These are phyloP conservation scores for Gaultheria prostrata DNA, from an alignment of 148 eudicot genomes.

Conservation along the genomic window DNA sequence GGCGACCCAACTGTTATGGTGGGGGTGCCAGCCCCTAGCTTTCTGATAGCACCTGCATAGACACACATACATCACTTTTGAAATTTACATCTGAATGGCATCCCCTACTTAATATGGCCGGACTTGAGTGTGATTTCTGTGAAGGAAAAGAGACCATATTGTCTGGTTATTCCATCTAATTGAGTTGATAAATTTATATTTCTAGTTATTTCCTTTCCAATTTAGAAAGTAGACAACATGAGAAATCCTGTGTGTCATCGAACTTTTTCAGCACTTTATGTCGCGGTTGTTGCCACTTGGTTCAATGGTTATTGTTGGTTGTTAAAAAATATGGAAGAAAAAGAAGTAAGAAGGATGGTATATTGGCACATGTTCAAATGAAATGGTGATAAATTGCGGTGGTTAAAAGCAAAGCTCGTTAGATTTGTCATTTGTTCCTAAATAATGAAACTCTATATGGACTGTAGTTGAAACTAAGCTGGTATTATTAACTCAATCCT, in stretches of 20 bases:
- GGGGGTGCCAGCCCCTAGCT: not conserved
- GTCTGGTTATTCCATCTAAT: not conserved
- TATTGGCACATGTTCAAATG: not conserved
- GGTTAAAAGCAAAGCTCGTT: not conserved
- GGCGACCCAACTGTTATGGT: not conserved
- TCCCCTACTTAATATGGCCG: not conserved
- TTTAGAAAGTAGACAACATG: not conserved
- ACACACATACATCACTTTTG: not conserved
- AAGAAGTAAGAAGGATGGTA: not conserved
- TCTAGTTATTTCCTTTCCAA: not conserved
- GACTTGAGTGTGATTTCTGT: not conserved
- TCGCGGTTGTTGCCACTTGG: not conserved
- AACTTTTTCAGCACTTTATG: not conserved
- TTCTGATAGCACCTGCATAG: not conserved
- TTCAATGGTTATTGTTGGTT: not conserved
- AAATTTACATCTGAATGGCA: not conserved
- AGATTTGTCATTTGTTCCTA: not conserved
- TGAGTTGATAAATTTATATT: not conserved
- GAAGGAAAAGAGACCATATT: not conserved
- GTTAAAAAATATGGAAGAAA: not conserved
- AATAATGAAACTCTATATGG: not conserved
- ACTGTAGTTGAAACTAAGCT: not conserved
- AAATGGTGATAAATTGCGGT: not conserved
- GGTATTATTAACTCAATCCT: not conserved
- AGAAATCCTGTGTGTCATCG: not conserved